Percentiles rank a stretch among this genome's conserved stretches.
These are phyloP conservation scores for Annona cherimola DNA, from an alignment of 164 flowering plant species.

Conservation along the genomic window DNA sequence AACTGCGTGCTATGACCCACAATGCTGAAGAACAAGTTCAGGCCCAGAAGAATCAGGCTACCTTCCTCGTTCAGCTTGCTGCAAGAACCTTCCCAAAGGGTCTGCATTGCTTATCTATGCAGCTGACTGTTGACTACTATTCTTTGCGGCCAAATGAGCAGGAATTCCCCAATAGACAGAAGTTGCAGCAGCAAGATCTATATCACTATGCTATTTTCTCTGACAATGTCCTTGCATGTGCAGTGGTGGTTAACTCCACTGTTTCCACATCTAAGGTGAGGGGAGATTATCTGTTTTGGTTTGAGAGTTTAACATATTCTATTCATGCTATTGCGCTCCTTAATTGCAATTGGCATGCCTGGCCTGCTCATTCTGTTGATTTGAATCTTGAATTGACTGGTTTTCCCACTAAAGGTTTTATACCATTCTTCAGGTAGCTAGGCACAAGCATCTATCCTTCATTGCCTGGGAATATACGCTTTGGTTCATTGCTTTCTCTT, in stretches of 20 bases:
- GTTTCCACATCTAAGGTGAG: constrained; percentile 62
- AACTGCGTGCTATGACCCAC: constrained; percentile 80
- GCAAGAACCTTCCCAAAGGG: constrained; percentile 87
- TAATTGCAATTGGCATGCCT: no score
- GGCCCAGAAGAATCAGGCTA: constrained; percentile 55
- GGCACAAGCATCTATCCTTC: no score
- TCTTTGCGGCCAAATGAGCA: constrained; percentile 50
- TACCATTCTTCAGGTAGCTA: no score
- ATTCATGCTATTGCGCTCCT: not conserved
- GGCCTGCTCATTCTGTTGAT: no score
- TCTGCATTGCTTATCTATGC: constrained; percentile 90
- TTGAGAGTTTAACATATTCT: not conserved
- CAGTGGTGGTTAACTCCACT: constrained; percentile 85
- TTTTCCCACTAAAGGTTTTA: no score
- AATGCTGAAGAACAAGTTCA: constrained; percentile 74
- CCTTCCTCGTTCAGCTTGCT: constrained; percentile 67
- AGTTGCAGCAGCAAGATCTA: constrained; percentile 42
- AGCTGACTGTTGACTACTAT: constrained; percentile 78
- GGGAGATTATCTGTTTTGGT: not conserved
- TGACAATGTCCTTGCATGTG: constrained; percentile 88
- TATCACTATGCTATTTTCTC: constrained; percentile 84
- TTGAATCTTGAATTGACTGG: no score
- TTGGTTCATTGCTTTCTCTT: no score
- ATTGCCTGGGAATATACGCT: no score
- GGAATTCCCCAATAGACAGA: constrained; percentile 42